Base-by-base conservation (phyloP, 306 rosid genomes). In the Dalbergia oliveri region DNA sequence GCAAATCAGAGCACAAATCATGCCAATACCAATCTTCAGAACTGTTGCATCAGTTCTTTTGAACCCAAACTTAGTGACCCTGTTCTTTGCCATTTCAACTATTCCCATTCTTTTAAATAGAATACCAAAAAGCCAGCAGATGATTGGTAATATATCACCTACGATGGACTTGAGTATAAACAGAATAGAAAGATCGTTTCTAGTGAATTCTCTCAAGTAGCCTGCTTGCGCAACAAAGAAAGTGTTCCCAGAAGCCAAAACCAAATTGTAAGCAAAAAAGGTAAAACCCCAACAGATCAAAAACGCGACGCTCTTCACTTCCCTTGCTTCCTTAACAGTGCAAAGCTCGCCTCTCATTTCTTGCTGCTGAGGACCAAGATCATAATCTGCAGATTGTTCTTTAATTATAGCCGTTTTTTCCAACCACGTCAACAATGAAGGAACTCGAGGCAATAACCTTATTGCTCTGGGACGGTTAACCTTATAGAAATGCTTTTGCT, bases 331-430 rank as follows among this genome's bases (percentile, higher is more conserved):
- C 60, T 54, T 54, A 54, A 54, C 26, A 0, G 23, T 54, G 23
- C 50, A 78, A n/a, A 31, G 39, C 2, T 56, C 8, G 2, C 72
- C 45, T 6, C 51, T 19, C 33, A 9, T 50, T 9, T 51, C n/a
- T 33, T 76, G 45, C 34, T 12, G 31, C 3, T 26, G 31, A 26
- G 31, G 31, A 26, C 31, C 1, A 26, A 26, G 31, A 26, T 26
- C 31, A 26, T 26, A 26, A 26, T 26, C 31, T 26, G 31, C 31
- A 26, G 31, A 26, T 26, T 26, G 31, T 26, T 26, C 1, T 11
- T 53, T 2, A 15, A 67, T 9, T 35, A 56, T 56, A 56, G 77
- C 77, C 1, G 54, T 66, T 37, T 57, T 72, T 3, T 72, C 77
- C 62, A 72, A 72, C 66, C 51, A 56, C 19, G 19, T 33, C 8